A percentile compares a stretch with the other conserved stretches of the same genome.
These are phyloP conservation scores for Phoenix roebelenii DNA, from an alignment of 176 grass and related monocot genomes.

Conservation along the genomic window DNA sequence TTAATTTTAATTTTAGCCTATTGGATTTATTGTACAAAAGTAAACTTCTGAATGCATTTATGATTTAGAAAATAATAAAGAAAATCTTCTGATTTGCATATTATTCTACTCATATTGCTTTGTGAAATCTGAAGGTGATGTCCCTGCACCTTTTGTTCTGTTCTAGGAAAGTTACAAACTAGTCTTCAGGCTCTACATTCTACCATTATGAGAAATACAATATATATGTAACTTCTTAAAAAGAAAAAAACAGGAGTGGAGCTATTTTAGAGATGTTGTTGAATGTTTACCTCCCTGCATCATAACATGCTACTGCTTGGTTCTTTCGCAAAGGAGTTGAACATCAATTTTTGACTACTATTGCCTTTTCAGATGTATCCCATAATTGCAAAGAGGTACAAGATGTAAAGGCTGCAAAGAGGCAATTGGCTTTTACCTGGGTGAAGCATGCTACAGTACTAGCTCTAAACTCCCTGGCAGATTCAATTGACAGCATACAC, in stretches of 20 bases:
- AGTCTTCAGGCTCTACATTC: no score
- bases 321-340: neutral
- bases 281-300: no score
- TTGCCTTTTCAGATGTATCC: constrained; percentile 47
- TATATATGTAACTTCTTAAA: neutral
- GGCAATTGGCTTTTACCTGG: constrained; percentile 60
- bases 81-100: no score
- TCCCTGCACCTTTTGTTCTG: no score
- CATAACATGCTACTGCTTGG: neutral
- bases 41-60: no score
- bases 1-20: neutral
- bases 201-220: neutral
- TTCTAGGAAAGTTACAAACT: no score
- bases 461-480: constrained; percentile 58
- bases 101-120: no score
- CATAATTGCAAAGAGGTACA: constrained; percentile 72
- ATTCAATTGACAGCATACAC: constrained; percentile 91
- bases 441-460: constrained; percentile 54
- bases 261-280: neutral
- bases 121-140: no score
- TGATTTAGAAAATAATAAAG: no score
- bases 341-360: neutral
- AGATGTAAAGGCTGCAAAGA: constrained; percentile 65
- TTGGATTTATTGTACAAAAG: no score
- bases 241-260: neutral